A percentile compares a stretch with the other conserved stretches of the same genome.
Evolutionary conservation across 257 asterid species (phyloP).

Genomic region (Solanum lycopersicoides): DNA sequence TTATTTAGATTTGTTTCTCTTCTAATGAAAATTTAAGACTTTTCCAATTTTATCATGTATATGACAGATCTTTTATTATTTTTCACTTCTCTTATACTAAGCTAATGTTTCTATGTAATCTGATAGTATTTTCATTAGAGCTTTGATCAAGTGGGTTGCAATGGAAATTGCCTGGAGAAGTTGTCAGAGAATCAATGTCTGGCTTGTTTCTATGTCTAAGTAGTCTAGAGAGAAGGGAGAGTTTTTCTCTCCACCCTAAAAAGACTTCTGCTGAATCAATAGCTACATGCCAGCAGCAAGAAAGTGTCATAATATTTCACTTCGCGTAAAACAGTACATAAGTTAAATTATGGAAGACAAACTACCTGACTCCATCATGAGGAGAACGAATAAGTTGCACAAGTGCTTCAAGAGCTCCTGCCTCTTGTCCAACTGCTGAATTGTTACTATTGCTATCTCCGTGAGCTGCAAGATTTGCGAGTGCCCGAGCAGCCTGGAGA

Average conservation of each 20-base stretch:
- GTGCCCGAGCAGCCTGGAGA: constrained; percentile 78
- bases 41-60: neutral
- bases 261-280: neutral
- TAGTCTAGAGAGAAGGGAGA: neutral
- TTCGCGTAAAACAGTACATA: neutral
- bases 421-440: constrained; percentile 78
- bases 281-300: neutral
- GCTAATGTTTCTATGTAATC: neutral
- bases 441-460: constrained; percentile 77
- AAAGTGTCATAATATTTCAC: neutral
- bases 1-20: neutral
- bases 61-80: neutral
- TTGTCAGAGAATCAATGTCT: neutral
- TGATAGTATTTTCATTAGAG: neutral
- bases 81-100: neutral
- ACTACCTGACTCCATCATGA: constrained; percentile 75
- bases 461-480: constrained; percentile 85
- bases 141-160: neutral
- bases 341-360: neutral
- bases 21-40: neutral
- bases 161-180: neutral
- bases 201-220: neutral
- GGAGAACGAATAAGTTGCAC: constrained; percentile 69
- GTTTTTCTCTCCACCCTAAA: neutral
- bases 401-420: constrained; percentile 80